Base-by-base conservation (phyloP, 1,284 basidiomycete species). In the Caloboletus firmus region DNA sequence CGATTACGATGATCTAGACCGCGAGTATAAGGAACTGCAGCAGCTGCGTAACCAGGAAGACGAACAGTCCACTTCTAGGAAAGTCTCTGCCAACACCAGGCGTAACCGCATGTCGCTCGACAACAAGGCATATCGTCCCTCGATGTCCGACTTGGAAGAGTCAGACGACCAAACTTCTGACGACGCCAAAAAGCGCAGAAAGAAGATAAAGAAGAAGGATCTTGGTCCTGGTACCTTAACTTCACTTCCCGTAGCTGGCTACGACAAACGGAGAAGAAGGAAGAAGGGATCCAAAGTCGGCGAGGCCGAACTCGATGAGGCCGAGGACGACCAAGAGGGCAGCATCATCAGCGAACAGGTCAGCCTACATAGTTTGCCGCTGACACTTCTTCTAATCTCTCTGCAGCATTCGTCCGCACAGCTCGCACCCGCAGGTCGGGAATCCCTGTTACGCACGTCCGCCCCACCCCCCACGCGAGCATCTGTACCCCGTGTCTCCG, bases 51-150 rank as follows among this genome's bases (percentile, higher is more conserved):
- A 35, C 7, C 77, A 79, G 50, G 70, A 72, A 12, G 67, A 70
- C 37, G 70, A 75, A 17, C 70, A 76, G 69, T 37, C 49, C 55
- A 55, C 70, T 61, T 53, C 68, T 59, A 57, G 64, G 63, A 59
- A 62, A 32, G 26, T 37, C 1, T 42, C 64, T 44, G 66, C 72
- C 2, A 66, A 68, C 7, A 75, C 77, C 52, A 80, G 76, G 64
- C 80, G 83, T 31, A 79, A 77, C 58, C 79, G 83, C 30, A 88
- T 91, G 56, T 86, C 87, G 0, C 63, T 72, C 35, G 89, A 91
- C 67, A 89, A 91, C 70, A 88, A 87, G 65, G 88, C 89, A 1
- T 92, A 91, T 64, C 80, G 80, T 50, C 90, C 89, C 18, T 71
- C 81, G 0, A 65, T 66, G 53, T 85, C 84, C 5, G 85, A 86